phyloP scores from a whole-genome alignment of 371 early-diverging fungal genomes.

The Mortierella sp. region DNA sequence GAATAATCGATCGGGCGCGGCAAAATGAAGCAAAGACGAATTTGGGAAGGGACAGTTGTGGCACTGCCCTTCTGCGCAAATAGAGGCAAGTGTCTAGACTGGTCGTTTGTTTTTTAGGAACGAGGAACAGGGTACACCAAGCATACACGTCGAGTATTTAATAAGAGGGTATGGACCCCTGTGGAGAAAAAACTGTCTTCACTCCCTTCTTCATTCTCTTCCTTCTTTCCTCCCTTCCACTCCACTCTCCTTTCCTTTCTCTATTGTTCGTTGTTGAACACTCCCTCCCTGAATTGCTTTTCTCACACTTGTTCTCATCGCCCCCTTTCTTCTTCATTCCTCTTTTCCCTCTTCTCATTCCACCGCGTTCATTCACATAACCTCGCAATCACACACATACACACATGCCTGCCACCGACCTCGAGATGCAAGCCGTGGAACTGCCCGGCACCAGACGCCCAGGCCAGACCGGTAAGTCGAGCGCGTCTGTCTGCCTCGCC shows the following conservation, averaged over 20 bases:
- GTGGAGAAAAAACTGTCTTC: background rate
- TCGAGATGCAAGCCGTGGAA: constrained; percentile 41
- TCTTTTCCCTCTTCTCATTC: background rate
- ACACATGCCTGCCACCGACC: background rate
- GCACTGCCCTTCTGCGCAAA: no score
- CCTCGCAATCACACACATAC: no score
- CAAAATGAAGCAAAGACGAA: no score
- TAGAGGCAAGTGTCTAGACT: no score
- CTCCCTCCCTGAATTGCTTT: background rate
- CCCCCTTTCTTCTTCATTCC: background rate
- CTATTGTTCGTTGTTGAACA: background rate
- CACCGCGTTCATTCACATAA: background rate
- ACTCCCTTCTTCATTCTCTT: background rate
- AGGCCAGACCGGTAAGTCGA: constrained; percentile 51
- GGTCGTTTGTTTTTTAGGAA: no score
- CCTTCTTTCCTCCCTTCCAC: background rate
- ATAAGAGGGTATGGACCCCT: no score
- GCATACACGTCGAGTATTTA: no score
- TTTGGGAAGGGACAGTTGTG: no score
- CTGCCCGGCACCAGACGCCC: constrained; percentile 48
- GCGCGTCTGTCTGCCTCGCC: background rate
- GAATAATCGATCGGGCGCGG: no score
- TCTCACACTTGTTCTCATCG: background rate
- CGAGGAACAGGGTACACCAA: no score
- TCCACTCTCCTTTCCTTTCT: background rate